These are phyloP conservation scores for Cyberlindnera sargentensis DNA, from an alignment of 805 yeast genomes.

Conservation along the genomic window DNA sequence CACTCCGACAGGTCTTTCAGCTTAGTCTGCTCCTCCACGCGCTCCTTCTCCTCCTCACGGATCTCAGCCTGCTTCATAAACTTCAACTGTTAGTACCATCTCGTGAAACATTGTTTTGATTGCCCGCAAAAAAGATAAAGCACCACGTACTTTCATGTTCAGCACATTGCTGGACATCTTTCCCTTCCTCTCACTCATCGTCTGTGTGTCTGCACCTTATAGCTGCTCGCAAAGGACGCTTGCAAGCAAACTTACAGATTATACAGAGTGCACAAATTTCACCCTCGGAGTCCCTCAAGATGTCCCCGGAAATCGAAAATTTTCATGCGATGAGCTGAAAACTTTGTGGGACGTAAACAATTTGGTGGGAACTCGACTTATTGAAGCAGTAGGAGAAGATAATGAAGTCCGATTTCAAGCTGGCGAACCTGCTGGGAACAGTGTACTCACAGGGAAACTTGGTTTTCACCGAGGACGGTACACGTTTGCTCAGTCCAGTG, in stretches of 20 bases:
- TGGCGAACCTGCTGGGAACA: constrained; percentile 87
- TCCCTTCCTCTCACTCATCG: constrained; percentile 7
- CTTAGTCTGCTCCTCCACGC: constrained; percentile 30
- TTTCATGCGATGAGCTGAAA: constrained; percentile 16
- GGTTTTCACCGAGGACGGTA: constrained; percentile 80
- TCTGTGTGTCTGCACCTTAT: background rate
- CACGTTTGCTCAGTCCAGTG: constrained; percentile 78
- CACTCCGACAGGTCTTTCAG: constrained; percentile 36
- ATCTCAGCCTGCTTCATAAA: constrained; percentile 45
- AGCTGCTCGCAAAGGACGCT: no score
- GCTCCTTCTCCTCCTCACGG: constrained; percentile 26
- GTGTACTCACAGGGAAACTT: constrained; percentile 93
- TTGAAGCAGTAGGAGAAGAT: no score
- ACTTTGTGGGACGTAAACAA: background rate
- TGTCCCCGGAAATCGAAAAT: background rate
- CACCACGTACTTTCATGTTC: constrained; percentile 52
- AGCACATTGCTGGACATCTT: constrained; percentile 58
- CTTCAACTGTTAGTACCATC: constrained; percentile 8
- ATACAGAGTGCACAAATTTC: no score
- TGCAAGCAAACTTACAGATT: no score
- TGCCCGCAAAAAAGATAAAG: background rate
- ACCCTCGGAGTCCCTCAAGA: background rate
- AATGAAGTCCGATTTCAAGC: constrained; percentile 85
- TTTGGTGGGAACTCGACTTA: background rate
- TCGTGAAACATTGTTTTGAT: background rate